Evolutionary conservation across 2,329 filamentous ascomycete species (phyloP), one percentile per base, ranked within the genome.

Genomic region (Fonsecaea monophora): DNA sequence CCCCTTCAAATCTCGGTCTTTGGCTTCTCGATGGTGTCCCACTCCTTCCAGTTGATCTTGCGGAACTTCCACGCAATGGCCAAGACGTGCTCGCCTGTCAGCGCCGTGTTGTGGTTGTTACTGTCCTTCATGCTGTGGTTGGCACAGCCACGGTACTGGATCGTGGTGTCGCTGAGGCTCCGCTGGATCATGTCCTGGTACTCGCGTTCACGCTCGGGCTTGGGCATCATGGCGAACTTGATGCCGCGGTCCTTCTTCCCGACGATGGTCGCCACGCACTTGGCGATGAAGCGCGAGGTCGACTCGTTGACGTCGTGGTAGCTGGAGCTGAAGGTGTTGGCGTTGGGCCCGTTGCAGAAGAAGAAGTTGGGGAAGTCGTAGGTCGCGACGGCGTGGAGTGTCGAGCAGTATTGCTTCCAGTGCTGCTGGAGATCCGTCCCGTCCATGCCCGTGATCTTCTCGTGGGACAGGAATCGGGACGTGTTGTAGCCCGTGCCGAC

Each of bases 401-500:
- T 53, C 38, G 57, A 50, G 9, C 50, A 53, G 53, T 66, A 53
- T 4, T 32, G 37, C 9, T 42, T 35, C 64, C 64, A 66, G 30
- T 66, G 57, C 21, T 58, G 15, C 34, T 66, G 64, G 6, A 66
- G 64, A 34, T 66, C 64, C 13, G 63, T 38, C 1, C 64, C 64
- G 18, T 40, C 58, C 4, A 42, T 21, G 1, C 64, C 64, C 12
- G 37, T 62, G 35, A 66, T 32, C 53, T 62, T 63, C 38, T 66
- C 64, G 38, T 66, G 64, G 1, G 62, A 50, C 8, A 66, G 32
- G 18, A 66, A 66, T 13, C 59, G 42, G 35, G 64, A 50, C 1
- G 59, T 53, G 18, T 66, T 66, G 38, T 58, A 66, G 7, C 64
- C 64, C 3, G 64, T 66, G 15, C 64, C 64, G 30, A 42, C 57